Evolutionary conservation across 257 asterid genomes (phyloP), one percentile per base, ranked within the genome.

Genomic region (Nicotiana obtusifolia): DNA sequence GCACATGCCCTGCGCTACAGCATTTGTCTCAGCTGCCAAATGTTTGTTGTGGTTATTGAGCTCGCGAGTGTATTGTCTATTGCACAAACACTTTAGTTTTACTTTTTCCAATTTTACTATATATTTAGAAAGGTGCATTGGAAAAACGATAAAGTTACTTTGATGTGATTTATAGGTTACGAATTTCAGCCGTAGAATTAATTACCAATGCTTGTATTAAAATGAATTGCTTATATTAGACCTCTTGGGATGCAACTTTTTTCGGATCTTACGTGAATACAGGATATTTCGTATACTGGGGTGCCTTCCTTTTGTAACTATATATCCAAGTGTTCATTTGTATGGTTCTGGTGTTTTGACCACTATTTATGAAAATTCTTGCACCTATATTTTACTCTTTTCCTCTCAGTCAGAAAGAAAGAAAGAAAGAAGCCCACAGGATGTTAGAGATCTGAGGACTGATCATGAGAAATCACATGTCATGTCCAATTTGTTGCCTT

Each of bases 391-490:
- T 14, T 49, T 19, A 10, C 17, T 24, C 17, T 26, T 15, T 24
- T 24, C 28, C 1, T 1, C 19, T 57, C 16, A 22, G 73, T 56
- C 20, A 22, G 73, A 56, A 13, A 33, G 28, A 37, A 6, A 75
- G 47, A 37, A 37, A 9, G 13, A 41, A 41, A 30, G 78, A 76
- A 52, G 64, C 68, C 85, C 68, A 76, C 84, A 49, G 85, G 65
- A 82, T 61, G 16, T 24, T 22, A 33, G 28, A 26, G 81, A 83
- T 56, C 76, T 37, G 60, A 66, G 65, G 66, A 78, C 67, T 78
- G 52, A 76, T 64, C 37, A 15, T 24, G 31, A 61, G 54, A 67
- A 10, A 5, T 37, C 83, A 83, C 86, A 68, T 83, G 86, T 31
- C 81, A 44, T 80, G 83, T 83, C 15, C 28, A 52, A 52, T 52